Percentiles rank a stretch among this genome's conserved stretches.
Evolutionary conservation across 2,329 filamentous ascomycete genomes (phyloP).

Genomic region (Zasmidium citrigriseum): DNA sequence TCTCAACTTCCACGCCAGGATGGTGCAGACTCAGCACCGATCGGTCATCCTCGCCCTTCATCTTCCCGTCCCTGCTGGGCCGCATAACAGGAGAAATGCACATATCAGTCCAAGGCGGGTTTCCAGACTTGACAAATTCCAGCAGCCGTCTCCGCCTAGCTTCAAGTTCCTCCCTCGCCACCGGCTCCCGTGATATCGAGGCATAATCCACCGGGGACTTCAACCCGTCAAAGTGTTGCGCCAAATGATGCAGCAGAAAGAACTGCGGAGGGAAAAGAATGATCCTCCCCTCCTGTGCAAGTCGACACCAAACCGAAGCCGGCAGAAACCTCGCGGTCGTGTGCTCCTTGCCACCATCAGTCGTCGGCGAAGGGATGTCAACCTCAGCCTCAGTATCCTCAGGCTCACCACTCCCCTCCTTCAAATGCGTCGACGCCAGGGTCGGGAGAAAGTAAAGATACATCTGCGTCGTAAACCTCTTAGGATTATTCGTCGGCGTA

Average conservation of each 20-base stretch:
- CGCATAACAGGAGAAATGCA: slow-evolving; percentile 44
- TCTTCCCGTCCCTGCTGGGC: slow-evolving; percentile 37
- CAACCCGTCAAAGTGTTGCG: slow-evolving; percentile 33
- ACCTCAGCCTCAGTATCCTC: slow-evolving; percentile 45
- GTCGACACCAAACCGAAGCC: slow-evolving; percentile 67
- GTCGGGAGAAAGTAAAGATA: slow-evolving; percentile 84
- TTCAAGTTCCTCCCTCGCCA: slow-evolving; percentile 42
- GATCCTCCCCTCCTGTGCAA: slow-evolving; percentile 65
- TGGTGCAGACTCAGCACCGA: slow-evolving; percentile 55
- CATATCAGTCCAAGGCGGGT: slow-evolving; percentile 46
- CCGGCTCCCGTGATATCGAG: slow-evolving; percentile 25
- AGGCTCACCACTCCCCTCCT: slow-evolving; percentile 26
- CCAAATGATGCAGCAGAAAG: slow-evolving; percentile 63
- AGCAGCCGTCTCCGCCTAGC: slow-evolving; percentile 56
- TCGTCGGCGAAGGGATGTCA: slow-evolving; percentile 67
- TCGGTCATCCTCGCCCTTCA: slow-evolving; percentile 48
- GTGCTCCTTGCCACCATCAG: slow-evolving; percentile 69
- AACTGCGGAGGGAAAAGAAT: slow-evolving; percentile 90
- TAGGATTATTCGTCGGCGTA: slow-evolving; percentile 71
- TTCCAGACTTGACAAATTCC: slow-evolving; percentile 51
- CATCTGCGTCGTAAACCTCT: slow-evolving; percentile 93
- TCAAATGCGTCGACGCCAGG: slow-evolving; percentile 37
- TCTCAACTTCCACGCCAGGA: slow-evolving; percentile 58
- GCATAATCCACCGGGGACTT: slow-evolving; percentile 33
- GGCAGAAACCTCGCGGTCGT: slow-evolving; percentile 78